Base-by-base conservation (phyloP, 345 rosid genomes). In the Limnanthes douglasii region DNA sequence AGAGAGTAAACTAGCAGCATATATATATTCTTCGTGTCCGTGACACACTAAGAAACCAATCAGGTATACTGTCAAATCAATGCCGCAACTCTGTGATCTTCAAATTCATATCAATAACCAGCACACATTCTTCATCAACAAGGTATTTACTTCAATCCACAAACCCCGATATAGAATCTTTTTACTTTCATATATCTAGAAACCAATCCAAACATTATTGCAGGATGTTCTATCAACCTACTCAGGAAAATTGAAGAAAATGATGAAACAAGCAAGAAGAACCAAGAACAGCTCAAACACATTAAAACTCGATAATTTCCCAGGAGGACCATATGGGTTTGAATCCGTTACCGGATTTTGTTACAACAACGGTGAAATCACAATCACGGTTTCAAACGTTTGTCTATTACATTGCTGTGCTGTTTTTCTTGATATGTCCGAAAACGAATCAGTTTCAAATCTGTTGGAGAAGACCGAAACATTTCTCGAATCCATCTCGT, bases 341-440 rank as follows among this genome's bases (percentile, higher is more conserved):
- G 90, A 83, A 31, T 38, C 62, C 41, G 71, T 69, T 47, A 62
- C 70, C 9, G 65, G 82, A 36, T 83, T 78, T 61, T 74, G 90
- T 44, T 74, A 83, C 60, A 56, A 48, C 47, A 42, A 66, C 33
- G 85, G 82, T 11, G 41, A 46, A 30, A 51, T 72, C 43, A 43
- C 45, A 9, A 65, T 83, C 55, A 45, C 78, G 17, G 39, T 57
- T 37, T 58, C 68, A 4, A 69, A 74, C 32, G 82, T 69, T n/a
- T 46, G 64, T 15, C 42, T 69, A 26, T 65, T 83, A 54, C 52
- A 65, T 43, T 78, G 79, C 26, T 70, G 64, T 19, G 78, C 90
- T 10, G 10, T 69, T 0, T 69, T 69, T 42, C 86, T 83, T 5
- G 82, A 60, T 11, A 78, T 83, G 90, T 53, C 75, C 3, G 73